Percentiles rank a stretch among this genome's conserved stretches.
Evolutionary conservation across 805 yeast species (phyloP).

Genomic region (Sugiyamaella chiloensis): DNA sequence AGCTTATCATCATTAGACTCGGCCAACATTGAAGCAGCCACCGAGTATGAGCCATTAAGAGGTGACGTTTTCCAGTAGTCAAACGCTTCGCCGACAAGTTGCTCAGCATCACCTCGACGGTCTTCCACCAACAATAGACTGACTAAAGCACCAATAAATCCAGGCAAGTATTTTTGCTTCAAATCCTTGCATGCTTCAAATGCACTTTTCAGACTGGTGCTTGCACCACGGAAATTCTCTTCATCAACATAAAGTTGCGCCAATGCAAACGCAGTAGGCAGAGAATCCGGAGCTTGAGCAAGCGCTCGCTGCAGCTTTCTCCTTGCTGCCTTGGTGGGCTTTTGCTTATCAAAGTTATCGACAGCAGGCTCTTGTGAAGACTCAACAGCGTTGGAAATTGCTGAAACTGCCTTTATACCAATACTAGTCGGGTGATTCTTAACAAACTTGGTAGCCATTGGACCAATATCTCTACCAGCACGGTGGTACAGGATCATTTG

Average conservation of each 20-base stretch:
- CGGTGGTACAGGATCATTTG: conserved; percentile 38
- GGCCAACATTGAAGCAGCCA: conserved; percentile 39
- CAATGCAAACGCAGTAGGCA: conserved; percentile 23
- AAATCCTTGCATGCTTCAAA: background rate
- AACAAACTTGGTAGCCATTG: conserved; percentile 21
- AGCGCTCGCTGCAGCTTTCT: background rate
- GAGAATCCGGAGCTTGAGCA: background rate
- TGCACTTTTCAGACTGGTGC: conserved; percentile 17
- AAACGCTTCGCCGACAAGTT: conserved; percentile 35
- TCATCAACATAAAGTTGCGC: conserved; percentile 27
- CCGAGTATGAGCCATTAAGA: conserved; percentile 18
- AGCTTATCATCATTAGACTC: conserved; percentile 32
- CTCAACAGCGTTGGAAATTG: background rate
- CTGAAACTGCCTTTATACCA: background rate
- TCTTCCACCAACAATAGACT: conserved; percentile 49
- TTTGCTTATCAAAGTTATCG: background rate
- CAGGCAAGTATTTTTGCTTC: conserved; percentile 36
- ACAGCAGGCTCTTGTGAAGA: too few relatives aligned
- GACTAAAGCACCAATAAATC: conserved; percentile 48
- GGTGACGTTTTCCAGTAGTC: conserved; percentile 24
- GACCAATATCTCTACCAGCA: conserved; percentile 31
- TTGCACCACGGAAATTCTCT: conserved; percentile 28
- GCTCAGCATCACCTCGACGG: conserved; percentile 34
- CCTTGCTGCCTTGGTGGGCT: background rate
- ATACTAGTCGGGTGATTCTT: background rate